Percentiles rank a stretch among this genome's conserved stretches.
These are phyloP conservation scores for Fusarium siculi DNA, from an alignment of 2,329 filamentous ascomycete genomes.

Conservation along the genomic window DNA sequence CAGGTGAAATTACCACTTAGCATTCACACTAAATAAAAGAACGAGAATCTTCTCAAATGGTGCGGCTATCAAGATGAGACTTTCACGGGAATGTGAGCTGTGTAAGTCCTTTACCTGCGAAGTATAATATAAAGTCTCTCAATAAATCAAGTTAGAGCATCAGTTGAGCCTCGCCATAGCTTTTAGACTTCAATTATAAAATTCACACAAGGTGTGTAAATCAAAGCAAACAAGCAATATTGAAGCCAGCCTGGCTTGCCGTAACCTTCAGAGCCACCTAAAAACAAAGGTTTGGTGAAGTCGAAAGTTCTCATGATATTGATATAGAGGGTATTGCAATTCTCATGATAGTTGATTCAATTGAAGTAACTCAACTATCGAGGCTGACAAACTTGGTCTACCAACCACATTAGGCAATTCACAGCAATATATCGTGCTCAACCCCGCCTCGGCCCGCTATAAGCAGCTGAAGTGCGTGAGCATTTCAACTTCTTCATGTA, in stretches of 20 bases:
- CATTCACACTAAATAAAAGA: neutral
- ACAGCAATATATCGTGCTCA: neutral
- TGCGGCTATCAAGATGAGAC: neutral
- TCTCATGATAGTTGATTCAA: neutral
- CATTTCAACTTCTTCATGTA: neutral
- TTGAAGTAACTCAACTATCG: neutral
- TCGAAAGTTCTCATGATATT: neutral
- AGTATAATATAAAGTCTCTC: no score
- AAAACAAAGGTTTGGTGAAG: neutral
- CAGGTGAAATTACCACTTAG: neutral
- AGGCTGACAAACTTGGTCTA: neutral
- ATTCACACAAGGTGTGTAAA: neutral
- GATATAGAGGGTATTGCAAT: neutral
- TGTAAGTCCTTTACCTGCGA: no score
- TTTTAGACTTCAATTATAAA: no score
- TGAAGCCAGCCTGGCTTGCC: neutral
- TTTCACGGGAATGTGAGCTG: neutral
- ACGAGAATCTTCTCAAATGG: no score
- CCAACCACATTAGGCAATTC: neutral
- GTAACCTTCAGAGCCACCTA: accelerated
- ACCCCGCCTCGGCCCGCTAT: neutral
- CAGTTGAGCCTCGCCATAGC: neutral
- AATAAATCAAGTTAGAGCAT: no score
- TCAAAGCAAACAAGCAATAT: no score
- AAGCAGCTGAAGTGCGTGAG: neutral